Evolutionary conservation across 1,284 basidiomycete genomes (phyloP), one percentile per base, ranked within the genome.

Genomic region (Apiotrichum veenhuisii): DNA sequence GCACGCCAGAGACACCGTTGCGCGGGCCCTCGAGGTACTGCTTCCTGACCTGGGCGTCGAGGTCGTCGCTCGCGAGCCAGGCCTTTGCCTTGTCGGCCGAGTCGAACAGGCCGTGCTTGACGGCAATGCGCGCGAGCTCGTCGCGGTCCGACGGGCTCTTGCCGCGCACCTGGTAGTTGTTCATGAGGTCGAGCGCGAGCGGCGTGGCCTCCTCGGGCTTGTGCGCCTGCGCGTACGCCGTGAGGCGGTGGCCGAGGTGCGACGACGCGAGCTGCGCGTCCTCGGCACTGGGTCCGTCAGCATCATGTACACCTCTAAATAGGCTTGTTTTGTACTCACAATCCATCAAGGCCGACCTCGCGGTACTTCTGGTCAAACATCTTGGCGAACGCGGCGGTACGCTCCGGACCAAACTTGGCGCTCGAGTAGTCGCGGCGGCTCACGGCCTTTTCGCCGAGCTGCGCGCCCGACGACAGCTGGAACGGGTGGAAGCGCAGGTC

Each of bases 1-100:
- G 79, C 0, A 80, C 78, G 17, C 78, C 79, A 0, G 71, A 70
- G 45, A 80, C 73, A 3, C 78, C 78, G 43, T 73, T 55, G 14
- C 53, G 51, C 33, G 64, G 58, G 9, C 71, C 73, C 1, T 52
- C 50, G 20, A 44, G 40, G 60, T 74, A 75, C 12, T 62, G 66
- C 49, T 63, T 58, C 43, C 61, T 64, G 3, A 73, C 69, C 52
- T 73, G 67, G 18, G 54, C 52, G 55, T 75, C 71, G 37, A 59
- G 68, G n/a, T 66, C 68, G 27, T 67, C 51, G 9, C 59, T 55
- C 11, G 65, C 56, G 37, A 77, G 55, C 64, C 69, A 77, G 25
- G 61, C 61, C 33, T 50, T 30, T 12, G 66, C 73, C 53, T 70
- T 66, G 17, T 62, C 53, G 18, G 64, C 58, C 10, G 53, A 56